Evolutionary conservation across 1,284 basidiomycete species (phyloP), one percentile per base, ranked within the genome.

Genomic region (Heliocybe sulcata): DNA sequence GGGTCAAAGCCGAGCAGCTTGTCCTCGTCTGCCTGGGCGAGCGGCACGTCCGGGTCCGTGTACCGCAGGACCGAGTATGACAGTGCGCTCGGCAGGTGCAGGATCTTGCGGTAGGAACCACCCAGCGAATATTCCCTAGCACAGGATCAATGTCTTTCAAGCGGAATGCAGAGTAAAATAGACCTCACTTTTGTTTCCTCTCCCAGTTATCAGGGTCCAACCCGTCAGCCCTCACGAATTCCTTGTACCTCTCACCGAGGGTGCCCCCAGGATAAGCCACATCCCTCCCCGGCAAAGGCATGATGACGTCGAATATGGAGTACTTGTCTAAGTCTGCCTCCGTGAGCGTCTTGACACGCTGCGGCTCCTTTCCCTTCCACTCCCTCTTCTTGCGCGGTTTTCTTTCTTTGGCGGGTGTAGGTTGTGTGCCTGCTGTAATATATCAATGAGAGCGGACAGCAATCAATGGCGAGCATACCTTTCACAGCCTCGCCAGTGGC

Each of bases 1-100:
- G 85, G 72, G 60, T 94, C 87, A 57, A 92, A 82, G 3, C 84
- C 85, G 26, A 98, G 79, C 22, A 98, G 72, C 59, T 81, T 81
- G 72, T 99, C 97, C 71, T 99, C 97, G 68, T 99, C 97, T 0
- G 95, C 88, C 66, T 95, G 93, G 2, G 91, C 89, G 26, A 99
- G 81, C 9, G 92, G 78, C 42, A 96, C 82, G 64, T 98, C 90
- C 1, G 95, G 92, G 67, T 98, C 92, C 6, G 93, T 96, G 71
- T 99, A 99, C 54, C 82, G 78, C 55, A 98, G 74, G 19, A 91
- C 80, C 3, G 78, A 75, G 90, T 92, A 97, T 0, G 83, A 80
- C 38, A 98, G 72, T 59, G 90, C 79, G 52, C 80, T 82, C 0
- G 97, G 96, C 22, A 87, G 75, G 62, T 95, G 92, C 54, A 99